These are phyloP conservation scores for Diddensiella transvaalensis DNA, from an alignment of 805 yeast species.

Conservation along the genomic window DNA sequence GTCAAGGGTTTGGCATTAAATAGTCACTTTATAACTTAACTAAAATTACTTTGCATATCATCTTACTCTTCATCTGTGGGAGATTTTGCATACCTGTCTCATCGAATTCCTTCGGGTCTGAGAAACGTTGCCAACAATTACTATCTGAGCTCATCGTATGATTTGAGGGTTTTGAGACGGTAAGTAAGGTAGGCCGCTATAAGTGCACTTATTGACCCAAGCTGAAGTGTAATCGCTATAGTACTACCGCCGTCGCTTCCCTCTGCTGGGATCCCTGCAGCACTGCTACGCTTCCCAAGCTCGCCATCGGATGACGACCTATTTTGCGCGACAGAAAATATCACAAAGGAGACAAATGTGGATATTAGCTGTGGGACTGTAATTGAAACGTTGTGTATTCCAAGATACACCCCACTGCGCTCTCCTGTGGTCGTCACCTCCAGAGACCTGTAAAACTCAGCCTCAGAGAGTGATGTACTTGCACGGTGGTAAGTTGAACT, in stretches of 20 bases:
- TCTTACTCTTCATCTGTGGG: too few relatives aligned
- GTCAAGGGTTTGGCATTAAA: slow-evolving; percentile 83
- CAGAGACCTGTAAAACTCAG: slow-evolving; percentile 11
- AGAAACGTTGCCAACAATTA: too few relatives aligned
- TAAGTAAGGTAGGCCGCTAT: slow-evolving; percentile 30
- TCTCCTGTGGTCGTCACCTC: slow-evolving; percentile 21
- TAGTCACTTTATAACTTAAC: slow-evolving; percentile 26
- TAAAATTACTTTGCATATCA: too few relatives aligned
- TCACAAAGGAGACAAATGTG: slow-evolving; percentile 36
- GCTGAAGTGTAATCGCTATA: slow-evolving; percentile 35
- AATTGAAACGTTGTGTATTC: slow-evolving; percentile 39
- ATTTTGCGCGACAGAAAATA: slow-evolving; percentile 31
- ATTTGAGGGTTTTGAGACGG: slow-evolving; percentile 1
- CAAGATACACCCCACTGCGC: slow-evolving; percentile 37
- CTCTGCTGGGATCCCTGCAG: slow-evolving; percentile 20
- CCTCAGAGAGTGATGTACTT: slow-evolving; percentile 14
- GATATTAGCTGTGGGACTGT: slow-evolving; percentile 40
- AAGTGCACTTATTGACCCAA: slow-evolving; percentile 36
- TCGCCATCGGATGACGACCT: slow-evolving; percentile 10
- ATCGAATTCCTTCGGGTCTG: too few relatives aligned
- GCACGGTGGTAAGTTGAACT: neutral
- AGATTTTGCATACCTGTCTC: too few relatives aligned
- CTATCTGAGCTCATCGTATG: neutral
- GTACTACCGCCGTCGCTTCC: slow-evolving; percentile 34
- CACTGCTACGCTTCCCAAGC: slow-evolving; percentile 8